A percentile compares a stretch with the other conserved stretches of the same genome.
Conservation (phyloP, 2,329 filamentous ascomycete genomes). For the Daldinia eschscholtzii region DNA sequence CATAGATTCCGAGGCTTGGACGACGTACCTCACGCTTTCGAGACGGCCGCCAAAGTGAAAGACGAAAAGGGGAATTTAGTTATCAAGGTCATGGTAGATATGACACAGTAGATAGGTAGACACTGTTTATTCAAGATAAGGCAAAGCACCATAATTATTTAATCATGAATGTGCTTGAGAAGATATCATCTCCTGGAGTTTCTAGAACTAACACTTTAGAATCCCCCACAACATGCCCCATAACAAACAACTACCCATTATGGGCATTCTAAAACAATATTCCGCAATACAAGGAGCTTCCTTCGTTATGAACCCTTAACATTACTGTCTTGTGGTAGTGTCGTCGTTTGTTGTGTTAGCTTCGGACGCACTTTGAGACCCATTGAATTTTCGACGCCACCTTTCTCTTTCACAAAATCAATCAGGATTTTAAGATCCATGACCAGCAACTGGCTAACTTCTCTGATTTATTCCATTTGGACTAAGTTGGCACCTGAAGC, state of each 20-base stretch:
- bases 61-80: conserved; percentile 78
- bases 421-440: neutral
- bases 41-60: conserved; percentile 77
- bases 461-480: neutral
- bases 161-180: neutral
- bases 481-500: neutral
- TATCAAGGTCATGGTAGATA: conserved; percentile 77
- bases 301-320: neutral
- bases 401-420: neutral
- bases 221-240: neutral
- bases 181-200: neutral
- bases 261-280: neutral
- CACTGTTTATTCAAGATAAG: conserved; percentile 10
- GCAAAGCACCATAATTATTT: neutral
- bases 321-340: neutral
- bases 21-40: conserved; percentile 74
- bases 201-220: neutral
- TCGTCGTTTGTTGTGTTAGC: neutral
- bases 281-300: neutral
- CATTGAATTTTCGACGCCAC: neutral
- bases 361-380: neutral
- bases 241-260: neutral
- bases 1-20: conserved; percentile 76
- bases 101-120: conserved; percentile 41
- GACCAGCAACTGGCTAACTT: neutral